Evolutionary conservation across 2,329 filamentous ascomycete species (phyloP).

Genomic region (Ophiocordyceps polyrhachis-furcata): DNA sequence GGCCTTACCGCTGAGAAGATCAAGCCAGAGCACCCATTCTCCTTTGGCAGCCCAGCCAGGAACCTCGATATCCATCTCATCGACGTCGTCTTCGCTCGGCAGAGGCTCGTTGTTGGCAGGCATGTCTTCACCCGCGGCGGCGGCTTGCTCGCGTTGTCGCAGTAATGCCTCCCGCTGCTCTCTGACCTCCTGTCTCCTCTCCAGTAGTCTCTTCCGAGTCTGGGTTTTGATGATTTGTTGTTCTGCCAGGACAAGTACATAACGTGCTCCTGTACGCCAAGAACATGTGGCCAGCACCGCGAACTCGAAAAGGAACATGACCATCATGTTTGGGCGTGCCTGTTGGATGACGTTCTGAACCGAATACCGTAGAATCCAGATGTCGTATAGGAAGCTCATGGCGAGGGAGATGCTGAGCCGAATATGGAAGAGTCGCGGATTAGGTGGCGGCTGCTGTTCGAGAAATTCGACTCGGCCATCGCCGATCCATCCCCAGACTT

Average conservation of each 20-base stretch:
- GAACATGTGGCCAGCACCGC: conserved; percentile 71
- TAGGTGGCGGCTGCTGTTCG: conserved; percentile 84
- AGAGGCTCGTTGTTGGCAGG: conserved; percentile 25
- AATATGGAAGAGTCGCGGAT: conserved; percentile 73
- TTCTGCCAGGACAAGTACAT: conserved; percentile 62
- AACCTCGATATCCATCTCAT: conserved; percentile 88
- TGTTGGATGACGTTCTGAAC: conserved; percentile 69
- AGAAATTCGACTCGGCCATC: conserved; percentile 86
- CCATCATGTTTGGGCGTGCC: conserved; percentile 95
- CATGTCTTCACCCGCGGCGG: conserved; percentile 41
- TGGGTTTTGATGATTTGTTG: conserved; percentile 57
- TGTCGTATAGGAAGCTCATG: conserved; percentile 63
- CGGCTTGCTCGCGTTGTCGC: conserved; percentile 26
- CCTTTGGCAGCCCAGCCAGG: conserved; percentile 95
- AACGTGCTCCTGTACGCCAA: conserved; percentile 59
- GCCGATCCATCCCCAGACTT: conserved; percentile 97
- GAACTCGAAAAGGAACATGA: conserved; percentile 98
- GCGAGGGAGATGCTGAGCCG: conserved; percentile 63
- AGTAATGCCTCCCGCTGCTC: conserved; percentile 34
- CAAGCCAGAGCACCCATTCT: conserved; percentile 75
- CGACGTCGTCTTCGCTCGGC: conserved; percentile 54
- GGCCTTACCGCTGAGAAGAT: conserved; percentile 55
- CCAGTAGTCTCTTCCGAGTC: conserved; percentile 47
- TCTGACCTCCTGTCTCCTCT: conserved; percentile 49
- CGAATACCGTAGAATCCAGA: conserved; percentile 64